Conservation (phyloP, 139 green algal genomes). For the Volvox reticuliferus region DNA sequence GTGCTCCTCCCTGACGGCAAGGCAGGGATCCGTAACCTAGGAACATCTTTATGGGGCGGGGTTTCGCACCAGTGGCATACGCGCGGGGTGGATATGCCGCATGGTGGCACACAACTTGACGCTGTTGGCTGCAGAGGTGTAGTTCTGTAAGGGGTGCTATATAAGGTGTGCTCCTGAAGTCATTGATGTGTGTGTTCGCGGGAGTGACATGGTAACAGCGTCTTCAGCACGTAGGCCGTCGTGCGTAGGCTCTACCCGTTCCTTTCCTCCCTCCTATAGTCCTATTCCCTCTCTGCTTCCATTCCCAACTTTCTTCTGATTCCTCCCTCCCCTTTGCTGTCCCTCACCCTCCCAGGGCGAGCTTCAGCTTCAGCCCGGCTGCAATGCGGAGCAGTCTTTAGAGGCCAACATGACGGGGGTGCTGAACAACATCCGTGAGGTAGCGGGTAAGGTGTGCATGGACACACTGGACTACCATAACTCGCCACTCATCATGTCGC, state of each 20-base stretch:
- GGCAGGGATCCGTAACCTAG: no score
- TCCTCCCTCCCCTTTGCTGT: neutral
- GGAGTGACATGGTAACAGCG: no score
- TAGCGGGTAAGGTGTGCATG: conserved; percentile 93
- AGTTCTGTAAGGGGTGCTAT: no score
- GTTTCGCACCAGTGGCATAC: no score
- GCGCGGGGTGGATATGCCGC: no score
- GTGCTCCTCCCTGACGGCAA: conserved; percentile 5
- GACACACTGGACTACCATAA: conserved; percentile 90
- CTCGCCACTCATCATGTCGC: conserved; percentile 95
- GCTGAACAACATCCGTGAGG: conserved; percentile 93
- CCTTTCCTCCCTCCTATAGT: neutral
- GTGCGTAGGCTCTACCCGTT: neutral
- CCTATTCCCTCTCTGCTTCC: neutral
- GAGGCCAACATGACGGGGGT: conserved; percentile 87
- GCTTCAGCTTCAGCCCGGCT: conserved; percentile 89
- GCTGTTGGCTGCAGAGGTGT: no score
- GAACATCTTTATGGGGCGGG: no score
- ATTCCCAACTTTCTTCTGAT: no score
- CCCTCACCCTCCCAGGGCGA: conserved; percentile 57
- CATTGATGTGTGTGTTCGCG: no score
- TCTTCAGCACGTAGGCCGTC: no score
- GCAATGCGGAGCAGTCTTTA: conserved; percentile 90
- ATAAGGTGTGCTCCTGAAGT: no score
- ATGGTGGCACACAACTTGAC: no score